A percentile compares a stretch with the other conserved stretches of the same genome.
phyloP scores from a whole-genome alignment of 2,329 filamentous ascomycete genomes.

The Chalaropsis ovoidea region DNA sequence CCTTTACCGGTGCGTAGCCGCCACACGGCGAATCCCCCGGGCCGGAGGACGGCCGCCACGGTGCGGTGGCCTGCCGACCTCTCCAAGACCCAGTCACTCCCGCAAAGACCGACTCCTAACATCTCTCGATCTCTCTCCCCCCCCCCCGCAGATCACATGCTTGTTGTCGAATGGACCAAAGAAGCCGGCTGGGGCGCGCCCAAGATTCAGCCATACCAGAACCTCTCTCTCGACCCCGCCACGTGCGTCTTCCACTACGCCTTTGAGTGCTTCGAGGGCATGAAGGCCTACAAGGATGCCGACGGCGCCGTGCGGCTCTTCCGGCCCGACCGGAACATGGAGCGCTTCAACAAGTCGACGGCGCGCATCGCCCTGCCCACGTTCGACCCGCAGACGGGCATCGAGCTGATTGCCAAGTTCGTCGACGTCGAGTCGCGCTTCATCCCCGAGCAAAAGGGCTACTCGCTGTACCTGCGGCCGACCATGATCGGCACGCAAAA shows the following conservation, averaged over 20 bases:
- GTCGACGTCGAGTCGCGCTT: slow-evolving; percentile 76
- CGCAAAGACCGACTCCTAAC: background rate
- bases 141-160: slow-evolving; percentile 74
- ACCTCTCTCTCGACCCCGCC: slow-evolving; percentile 89
- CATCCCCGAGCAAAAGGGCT: slow-evolving; percentile 76
- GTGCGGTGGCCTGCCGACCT: too few species aligned
- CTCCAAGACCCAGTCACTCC: background rate
- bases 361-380: slow-evolving; percentile 87
- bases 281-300: slow-evolving; percentile 96
- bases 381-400: slow-evolving; percentile 64
- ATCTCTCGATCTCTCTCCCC: background rate
- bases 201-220: slow-evolving; percentile 85
- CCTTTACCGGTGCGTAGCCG: slow-evolving; percentile 64
- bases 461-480: slow-evolving; percentile 89
- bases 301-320: slow-evolving; percentile 73
- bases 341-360: slow-evolving; percentile 79
- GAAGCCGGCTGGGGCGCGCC: slow-evolving; percentile 72
- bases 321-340: slow-evolving; percentile 94
- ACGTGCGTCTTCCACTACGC: slow-evolving; percentile 98
- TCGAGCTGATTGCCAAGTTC: slow-evolving; percentile 70
- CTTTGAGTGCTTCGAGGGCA: slow-evolving; percentile 95
- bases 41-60: too few species aligned
- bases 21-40: too few species aligned
- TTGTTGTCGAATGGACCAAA: slow-evolving; percentile 85
- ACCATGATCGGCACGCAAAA: slow-evolving; percentile 96